Percentiles rank a stretch among this genome's conserved stretches.
These are phyloP conservation scores for Apostasia shenzhenica DNA, from an alignment of 106 monocot genomes.

Conservation along the genomic window DNA sequence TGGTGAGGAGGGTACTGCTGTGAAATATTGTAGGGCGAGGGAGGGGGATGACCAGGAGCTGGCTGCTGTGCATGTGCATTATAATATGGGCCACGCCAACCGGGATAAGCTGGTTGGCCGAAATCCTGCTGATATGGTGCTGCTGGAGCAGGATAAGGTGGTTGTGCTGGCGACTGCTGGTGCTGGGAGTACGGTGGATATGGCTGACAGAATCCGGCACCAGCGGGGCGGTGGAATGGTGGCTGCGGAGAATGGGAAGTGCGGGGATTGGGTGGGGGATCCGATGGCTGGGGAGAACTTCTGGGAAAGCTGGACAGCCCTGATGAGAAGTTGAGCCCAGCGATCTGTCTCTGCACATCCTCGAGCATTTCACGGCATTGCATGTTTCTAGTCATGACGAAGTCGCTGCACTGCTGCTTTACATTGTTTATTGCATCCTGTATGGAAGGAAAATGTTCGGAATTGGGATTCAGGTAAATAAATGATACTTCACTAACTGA, in stretches of 20 bases:
- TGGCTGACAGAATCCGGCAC: slow-evolving; percentile 41
- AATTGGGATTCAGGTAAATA: background rate
- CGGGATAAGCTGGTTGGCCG: slow-evolving; percentile 75
- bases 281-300: slow-evolving; percentile 21
- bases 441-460: slow-evolving; percentile 6
- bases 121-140: slow-evolving; percentile 45
- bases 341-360: slow-evolving; percentile 75
- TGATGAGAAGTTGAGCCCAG: slow-evolving; percentile 64
- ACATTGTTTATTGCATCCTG: slow-evolving; percentile 90
- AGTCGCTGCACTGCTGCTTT: slow-evolving; percentile 96
- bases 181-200: slow-evolving; percentile 34
- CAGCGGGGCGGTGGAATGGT: slow-evolving; percentile 19
- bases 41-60: slow-evolving; percentile 24
- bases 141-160: slow-evolving; percentile 23
- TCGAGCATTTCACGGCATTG: slow-evolving; percentile 90
- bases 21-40: slow-evolving; percentile 50
- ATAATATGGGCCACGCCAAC: slow-evolving; percentile 75
- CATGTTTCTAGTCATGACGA: slow-evolving; percentile 80
- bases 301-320: slow-evolving; percentile 27
- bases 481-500: no score
- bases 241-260: slow-evolving; percentile 20
- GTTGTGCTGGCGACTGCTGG: slow-evolving; percentile 26
- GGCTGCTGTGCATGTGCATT: slow-evolving; percentile 45
- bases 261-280: slow-evolving; percentile 14
- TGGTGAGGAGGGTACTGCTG: slow-evolving; percentile 47